A percentile compares a stretch with the other conserved stretches of the same genome.
Conservation (phyloP, 352 stramenopile genomes). For the Globisporangium heterothallicum region DNA sequence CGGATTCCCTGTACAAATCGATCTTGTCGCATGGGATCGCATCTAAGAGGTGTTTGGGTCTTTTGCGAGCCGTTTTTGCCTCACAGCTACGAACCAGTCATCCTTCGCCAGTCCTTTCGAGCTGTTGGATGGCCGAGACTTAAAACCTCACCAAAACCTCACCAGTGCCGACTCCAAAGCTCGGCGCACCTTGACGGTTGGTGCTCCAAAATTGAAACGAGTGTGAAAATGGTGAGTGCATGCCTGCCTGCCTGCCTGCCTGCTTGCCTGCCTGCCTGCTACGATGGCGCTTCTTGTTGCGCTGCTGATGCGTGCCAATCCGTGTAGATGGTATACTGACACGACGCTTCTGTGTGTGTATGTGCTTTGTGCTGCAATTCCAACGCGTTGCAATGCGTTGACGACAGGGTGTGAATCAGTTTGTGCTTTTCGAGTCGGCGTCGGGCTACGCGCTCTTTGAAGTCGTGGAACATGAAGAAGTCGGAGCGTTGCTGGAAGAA, state of each 20-base stretch:
- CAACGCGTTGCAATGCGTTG: background rate
- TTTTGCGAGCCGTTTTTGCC: background rate
- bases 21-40: background rate
- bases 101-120: background rate
- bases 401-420: conserved; percentile 65
- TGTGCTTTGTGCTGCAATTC: background rate
- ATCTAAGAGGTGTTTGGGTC: background rate
- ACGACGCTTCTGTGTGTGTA: background rate
- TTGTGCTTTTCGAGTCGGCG: conserved; percentile 96
- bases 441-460: conserved; percentile 99
- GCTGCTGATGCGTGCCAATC: background rate
- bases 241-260: background rate
- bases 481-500: conserved; percentile 82
- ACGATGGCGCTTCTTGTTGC: background rate
- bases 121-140: background rate
- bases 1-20: background rate
- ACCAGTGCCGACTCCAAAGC: background rate
- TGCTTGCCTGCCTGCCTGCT: background rate
- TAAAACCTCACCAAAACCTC: conserved; percentile 10
- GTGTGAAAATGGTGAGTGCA: conserved; percentile 17
- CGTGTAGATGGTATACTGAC: conserved; percentile 1
- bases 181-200: conserved; percentile 4
- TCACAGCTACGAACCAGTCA: background rate
- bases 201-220: conserved; percentile 20
- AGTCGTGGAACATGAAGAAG: conserved; percentile 97